Conservation (phyloP, 2,329 filamentous ascomycete species). For the Xylariaceae sp. region DNA sequence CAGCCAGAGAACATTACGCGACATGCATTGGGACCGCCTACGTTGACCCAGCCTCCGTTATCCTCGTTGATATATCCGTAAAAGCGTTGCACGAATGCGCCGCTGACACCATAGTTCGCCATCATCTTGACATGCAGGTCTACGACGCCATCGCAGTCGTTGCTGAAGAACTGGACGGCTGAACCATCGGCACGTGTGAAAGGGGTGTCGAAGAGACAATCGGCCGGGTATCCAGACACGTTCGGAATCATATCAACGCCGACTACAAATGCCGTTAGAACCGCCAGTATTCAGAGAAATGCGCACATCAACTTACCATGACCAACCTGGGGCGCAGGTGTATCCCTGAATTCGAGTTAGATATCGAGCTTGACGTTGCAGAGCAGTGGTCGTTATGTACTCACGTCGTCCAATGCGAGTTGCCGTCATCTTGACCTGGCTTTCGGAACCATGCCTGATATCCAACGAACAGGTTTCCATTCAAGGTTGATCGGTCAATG, state of each 20-base stretch:
- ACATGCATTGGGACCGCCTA: constrained; percentile 6
- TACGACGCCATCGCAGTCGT: constrained; percentile 26
- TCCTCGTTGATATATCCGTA: constrained; percentile 25
- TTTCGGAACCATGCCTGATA: constrained; percentile 29
- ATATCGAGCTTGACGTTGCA: background rate
- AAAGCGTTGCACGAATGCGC: constrained; percentile 26
- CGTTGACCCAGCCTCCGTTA: constrained; percentile 24
- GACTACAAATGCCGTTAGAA: constrained; percentile 13
- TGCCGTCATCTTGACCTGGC: constrained; percentile 23
- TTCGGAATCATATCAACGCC: constrained; percentile 27
- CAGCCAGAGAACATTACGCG: background rate
- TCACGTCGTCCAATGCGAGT: constrained; percentile 29
- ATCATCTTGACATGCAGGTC: constrained; percentile 27
- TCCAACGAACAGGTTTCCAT: constrained; percentile 26
- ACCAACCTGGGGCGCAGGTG: constrained; percentile 22
- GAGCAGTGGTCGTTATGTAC: background rate
- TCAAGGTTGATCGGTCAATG: constrained; percentile 26
- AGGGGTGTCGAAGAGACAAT: constrained; percentile 25
- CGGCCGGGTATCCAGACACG: constrained; percentile 23
- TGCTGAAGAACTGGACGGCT: constrained; percentile 24
- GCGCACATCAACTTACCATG: constrained; percentile 10
- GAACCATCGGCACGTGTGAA: constrained; percentile 21
- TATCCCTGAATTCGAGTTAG: constrained; percentile 14
- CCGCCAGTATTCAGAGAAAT: background rate
- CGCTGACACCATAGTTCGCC: constrained; percentile 23